Evolutionary conservation across 306 rosid species (phyloP).

Genomic region (Rosa rugosa): DNA sequence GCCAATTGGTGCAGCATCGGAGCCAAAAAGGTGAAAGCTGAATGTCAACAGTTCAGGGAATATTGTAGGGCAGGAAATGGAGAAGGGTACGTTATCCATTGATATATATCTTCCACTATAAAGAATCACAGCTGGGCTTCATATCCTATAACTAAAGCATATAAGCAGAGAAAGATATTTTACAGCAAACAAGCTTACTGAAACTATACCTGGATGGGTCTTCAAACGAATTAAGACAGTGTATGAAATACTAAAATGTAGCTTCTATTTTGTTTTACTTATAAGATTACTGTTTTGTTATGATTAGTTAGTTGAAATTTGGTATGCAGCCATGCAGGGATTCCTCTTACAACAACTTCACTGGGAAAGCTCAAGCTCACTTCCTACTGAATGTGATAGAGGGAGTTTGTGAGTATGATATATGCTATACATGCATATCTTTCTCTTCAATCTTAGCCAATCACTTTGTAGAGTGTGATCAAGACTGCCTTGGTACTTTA

Average conservation of each 20-base stretch:
- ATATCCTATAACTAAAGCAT: too few relatives aligned
- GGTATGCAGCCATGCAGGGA: conserved; percentile 54
- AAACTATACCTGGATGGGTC: conserved; percentile 68
- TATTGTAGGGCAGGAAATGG: conserved; percentile 67
- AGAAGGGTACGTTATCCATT: conserved; percentile 40
- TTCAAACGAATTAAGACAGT: conserved; percentile 46
- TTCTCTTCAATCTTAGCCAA: not conserved
- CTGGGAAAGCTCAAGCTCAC: conserved; percentile 64
- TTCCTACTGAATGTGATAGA: conserved; percentile 65
- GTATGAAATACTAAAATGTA: conserved; percentile 39
- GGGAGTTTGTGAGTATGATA: conserved; percentile 71
- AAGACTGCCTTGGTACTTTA: conserved; percentile 23
- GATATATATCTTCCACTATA: not conserved
- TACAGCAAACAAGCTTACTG: conserved; percentile 66
- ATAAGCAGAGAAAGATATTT: conserved; percentile 46
- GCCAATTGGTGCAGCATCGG: conserved; percentile 62
- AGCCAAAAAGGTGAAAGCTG: conserved; percentile 91
- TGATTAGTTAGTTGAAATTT: conserved; percentile 20
- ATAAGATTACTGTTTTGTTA: not conserved
- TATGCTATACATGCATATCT: not conserved
- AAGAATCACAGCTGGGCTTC: not conserved
- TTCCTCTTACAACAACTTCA: conserved; percentile 74
- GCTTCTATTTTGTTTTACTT: not conserved
- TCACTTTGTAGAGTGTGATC: conserved; percentile 11
- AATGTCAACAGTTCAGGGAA: conserved; percentile 77